A percentile compares a stretch with the other conserved stretches of the same genome.
Evolutionary conservation across 2,329 filamentous ascomycete genomes (phyloP).

Genomic region (Cladosporium sp.): DNA sequence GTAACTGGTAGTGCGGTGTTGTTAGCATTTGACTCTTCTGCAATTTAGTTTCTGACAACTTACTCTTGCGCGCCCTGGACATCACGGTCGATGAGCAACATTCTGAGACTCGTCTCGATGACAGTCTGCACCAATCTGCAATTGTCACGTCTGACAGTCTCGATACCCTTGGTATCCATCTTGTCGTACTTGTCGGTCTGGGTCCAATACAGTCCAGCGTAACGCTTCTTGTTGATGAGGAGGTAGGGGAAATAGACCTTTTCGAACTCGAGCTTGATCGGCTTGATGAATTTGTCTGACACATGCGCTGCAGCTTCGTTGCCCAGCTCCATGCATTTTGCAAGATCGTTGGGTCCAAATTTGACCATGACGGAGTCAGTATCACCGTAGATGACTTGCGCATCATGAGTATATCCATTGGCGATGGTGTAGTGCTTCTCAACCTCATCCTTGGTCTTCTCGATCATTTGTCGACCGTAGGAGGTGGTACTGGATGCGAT

Average conservation of each 20-base stretch:
- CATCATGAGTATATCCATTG: conserved; percentile 91
- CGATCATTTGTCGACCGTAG: conserved; percentile 98
- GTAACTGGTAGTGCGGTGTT: conserved; percentile 58
- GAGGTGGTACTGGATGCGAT: conserved; percentile 96
- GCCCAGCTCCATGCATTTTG: conserved; percentile 90
- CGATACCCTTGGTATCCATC: conserved; percentile 99
- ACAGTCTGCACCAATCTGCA: conserved; percentile 93
- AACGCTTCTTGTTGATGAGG: conserved; percentile 99
- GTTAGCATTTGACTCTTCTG: conserved; percentile 33
- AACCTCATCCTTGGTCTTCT: conserved; percentile 94
- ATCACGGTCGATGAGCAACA: conserved; percentile 92
- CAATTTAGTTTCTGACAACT: conserved; percentile 39
- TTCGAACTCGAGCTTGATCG: conserved; percentile 98
- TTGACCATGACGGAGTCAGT: conserved; percentile 99
- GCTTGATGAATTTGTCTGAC: conserved; percentile 87
- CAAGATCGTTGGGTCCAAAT: conserved; percentile 83
- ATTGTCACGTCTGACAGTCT: conserved; percentile 95
- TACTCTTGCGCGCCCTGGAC: conserved; percentile 88
- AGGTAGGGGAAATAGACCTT: conserved; percentile 98
- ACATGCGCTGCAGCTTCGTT: conserved; percentile 86
- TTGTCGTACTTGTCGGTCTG: conserved; percentile 93
- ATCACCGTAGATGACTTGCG: conserved; percentile 96
- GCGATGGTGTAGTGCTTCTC: conserved; percentile 84
- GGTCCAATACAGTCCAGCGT: conserved; percentile 97
- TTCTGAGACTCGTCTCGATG: conserved; percentile 91